Evolutionary conservation across 2,329 filamentous ascomycete species (phyloP), one percentile per base, ranked within the genome.

Genomic region (Cytospora chrysosperma): DNA sequence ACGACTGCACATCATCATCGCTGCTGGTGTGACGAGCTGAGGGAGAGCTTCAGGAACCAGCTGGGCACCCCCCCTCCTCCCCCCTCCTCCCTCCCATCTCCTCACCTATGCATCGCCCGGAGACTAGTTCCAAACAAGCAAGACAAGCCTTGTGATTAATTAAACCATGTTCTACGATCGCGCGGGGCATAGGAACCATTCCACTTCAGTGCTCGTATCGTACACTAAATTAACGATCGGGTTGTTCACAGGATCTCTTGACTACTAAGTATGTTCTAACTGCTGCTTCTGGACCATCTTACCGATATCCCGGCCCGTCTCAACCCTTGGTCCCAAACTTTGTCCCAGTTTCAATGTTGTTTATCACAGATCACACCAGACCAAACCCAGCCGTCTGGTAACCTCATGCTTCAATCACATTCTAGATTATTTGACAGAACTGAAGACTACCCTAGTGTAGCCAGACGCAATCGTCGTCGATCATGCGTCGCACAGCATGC

Each of bases 341-440:
- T n/a, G n/a, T n/a, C n/a, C n/a, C n/a, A n/a, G n/a, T n/a, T n/a
- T n/a, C n/a, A n/a, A n/a, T n/a, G n/a, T 26, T 30, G 50, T 21
- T 24, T 59, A 53, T 43, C 32, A 53, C 34, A 60, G 34, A 27
- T 15, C n/a, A 54, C 51, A 49, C 58, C 34, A 60, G 34, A 27
- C 21, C n/a, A 54, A 51, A 49, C 58, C 58, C 58, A 49, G 51
- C 51, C 47, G 58, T 47, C 40, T 61, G 58, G 58, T 61, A 61
- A 55, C 51, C 26, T 21, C 47, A 12, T 15, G 12, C 4, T 3
- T 3, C 43, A 47, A 5, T 24, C 43, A 24, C 6, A 4, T 24
- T 9, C 5, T 47, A 10, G 10, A n/a, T 47, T 9, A 24, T n/a
- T 24, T 24, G 7, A 8, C 1, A 12, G n/a, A n/a, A n/a, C n/a